A percentile compares a stretch with the other conserved stretches of the same genome.
phyloP scores from a whole-genome alignment of 805 yeast genomes.

The Ogataea trehalophila region DNA sequence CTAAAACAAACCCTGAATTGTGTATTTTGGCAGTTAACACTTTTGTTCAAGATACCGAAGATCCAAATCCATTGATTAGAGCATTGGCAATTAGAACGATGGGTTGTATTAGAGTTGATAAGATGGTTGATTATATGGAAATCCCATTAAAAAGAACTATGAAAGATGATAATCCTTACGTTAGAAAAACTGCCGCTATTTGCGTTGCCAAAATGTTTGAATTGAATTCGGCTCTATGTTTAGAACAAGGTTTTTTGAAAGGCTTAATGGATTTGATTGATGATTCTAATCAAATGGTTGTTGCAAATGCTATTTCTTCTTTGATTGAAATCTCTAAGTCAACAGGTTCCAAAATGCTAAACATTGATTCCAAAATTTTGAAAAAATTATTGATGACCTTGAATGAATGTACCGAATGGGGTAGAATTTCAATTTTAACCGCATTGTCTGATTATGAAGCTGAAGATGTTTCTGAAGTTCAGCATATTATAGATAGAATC shows the following conservation, averaged over 20 bases:
- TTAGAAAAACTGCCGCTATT: slow-evolving; percentile 94
- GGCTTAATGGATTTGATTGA: slow-evolving; percentile 61
- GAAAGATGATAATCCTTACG: slow-evolving; percentile 93
- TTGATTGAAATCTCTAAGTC: slow-evolving; percentile 62
- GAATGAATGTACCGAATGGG: slow-evolving; percentile 99
- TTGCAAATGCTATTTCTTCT: slow-evolving; percentile 88
- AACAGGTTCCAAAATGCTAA: slow-evolving; percentile 28
- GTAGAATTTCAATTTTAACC: slow-evolving; percentile 81
- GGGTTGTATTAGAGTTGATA: slow-evolving; percentile 97
- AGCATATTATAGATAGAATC: slow-evolving; percentile 81
- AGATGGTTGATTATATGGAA: slow-evolving; percentile 92
- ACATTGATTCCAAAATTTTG: slow-evolving; percentile 38
- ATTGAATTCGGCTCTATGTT: slow-evolving; percentile 70
- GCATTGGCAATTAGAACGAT: slow-evolving; percentile 96
- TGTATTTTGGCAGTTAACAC: slow-evolving; percentile 96
- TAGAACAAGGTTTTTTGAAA: slow-evolving; percentile 82
- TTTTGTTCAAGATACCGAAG: slow-evolving; percentile 91
- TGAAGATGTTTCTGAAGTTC: slow-evolving; percentile 57
- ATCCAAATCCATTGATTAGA: slow-evolving; percentile 92
- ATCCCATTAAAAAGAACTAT: slow-evolving; percentile 82
- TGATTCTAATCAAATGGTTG: slow-evolving; percentile 95
- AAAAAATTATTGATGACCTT: slow-evolving; percentile 72
- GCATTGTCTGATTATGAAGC: slow-evolving; percentile 73
- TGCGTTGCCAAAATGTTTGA: slow-evolving; percentile 96
- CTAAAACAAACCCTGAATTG: slow-evolving; percentile 92